Percentiles rank a stretch among this genome's conserved stretches.
These are phyloP conservation scores for Dentipellis sp. DNA, from an alignment of 768 basidiomycete species.

Conservation along the genomic window DNA sequence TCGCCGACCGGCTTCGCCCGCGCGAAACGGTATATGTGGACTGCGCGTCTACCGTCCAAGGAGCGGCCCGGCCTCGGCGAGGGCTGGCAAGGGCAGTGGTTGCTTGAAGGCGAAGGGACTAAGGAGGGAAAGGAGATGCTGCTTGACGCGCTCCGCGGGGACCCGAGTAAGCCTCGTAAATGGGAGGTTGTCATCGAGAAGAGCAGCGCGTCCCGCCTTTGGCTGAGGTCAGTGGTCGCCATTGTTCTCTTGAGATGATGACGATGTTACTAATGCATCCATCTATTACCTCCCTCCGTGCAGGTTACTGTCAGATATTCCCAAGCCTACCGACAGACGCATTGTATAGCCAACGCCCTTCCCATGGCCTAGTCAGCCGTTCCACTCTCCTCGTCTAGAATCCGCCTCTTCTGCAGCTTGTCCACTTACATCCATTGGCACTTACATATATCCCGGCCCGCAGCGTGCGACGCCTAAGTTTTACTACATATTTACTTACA, in stretches of 20 bases:
- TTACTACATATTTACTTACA: too few species aligned
- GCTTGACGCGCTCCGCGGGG: slow-evolving; percentile 42
- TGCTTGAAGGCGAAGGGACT: slow-evolving; percentile 74
- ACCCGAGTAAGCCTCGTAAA: slow-evolving; percentile 19
- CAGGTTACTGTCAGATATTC: too few species aligned
- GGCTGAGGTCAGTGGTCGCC: slow-evolving; percentile 41
- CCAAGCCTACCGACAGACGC: too few species aligned
- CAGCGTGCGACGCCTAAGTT: too few species aligned
- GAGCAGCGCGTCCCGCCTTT: slow-evolving; percentile 47
- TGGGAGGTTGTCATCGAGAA: slow-evolving; percentile 60
- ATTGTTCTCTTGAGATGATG: too few species aligned
- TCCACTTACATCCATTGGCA: neutral
- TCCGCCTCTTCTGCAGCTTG: neutral
- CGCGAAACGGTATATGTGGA: slow-evolving; percentile 60
- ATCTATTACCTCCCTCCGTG: too few species aligned
- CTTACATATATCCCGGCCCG: too few species aligned
- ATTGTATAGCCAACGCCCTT: too few species aligned
- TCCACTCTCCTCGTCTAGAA: neutral
- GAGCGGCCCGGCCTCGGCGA: slow-evolving; percentile 37
- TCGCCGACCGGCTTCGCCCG: slow-evolving; percentile 50
- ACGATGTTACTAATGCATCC: too few species aligned
- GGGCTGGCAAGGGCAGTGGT: slow-evolving; percentile 74
- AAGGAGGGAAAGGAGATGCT: slow-evolving; percentile 49
- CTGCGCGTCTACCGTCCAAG: slow-evolving; percentile 34
- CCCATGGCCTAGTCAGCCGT: neutral